Evolutionary conservation across 2,329 filamentous ascomycete genomes (phyloP).

Genomic region (Atkinsonella texensis): DNA sequence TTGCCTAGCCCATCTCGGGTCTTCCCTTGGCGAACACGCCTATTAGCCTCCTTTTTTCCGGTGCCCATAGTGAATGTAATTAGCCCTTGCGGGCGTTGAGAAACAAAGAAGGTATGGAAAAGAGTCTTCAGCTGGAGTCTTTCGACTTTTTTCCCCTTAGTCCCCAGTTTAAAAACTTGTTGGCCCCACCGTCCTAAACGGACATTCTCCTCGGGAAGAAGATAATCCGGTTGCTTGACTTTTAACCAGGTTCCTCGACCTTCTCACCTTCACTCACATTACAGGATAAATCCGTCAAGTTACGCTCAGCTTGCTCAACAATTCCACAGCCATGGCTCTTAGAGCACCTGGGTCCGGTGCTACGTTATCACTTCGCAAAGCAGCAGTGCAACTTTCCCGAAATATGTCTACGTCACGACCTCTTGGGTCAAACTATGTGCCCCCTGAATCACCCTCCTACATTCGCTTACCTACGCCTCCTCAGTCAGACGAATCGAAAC

Average conservation of each 20-base stretch:
- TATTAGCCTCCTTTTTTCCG: constrained; percentile 79
- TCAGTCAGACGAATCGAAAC: constrained; percentile 49
- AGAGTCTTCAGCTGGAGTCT: background rate
- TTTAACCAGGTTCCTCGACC: background rate
- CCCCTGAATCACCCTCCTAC: constrained; percentile 79
- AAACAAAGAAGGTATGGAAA: background rate
- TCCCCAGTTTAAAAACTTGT: constrained; percentile 5
- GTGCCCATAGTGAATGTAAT: constrained; percentile 54
- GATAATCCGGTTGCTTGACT: background rate
- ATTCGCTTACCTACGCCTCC: constrained; percentile 67
- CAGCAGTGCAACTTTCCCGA: constrained; percentile 15
- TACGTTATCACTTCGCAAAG: constrained; percentile 16
- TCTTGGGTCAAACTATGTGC: constrained; percentile 43
- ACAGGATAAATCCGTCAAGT: background rate
- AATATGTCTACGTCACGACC: constrained; percentile 23
- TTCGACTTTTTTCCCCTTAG: background rate
- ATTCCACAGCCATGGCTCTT: constrained; percentile 16
- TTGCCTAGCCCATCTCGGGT: constrained; percentile 78
- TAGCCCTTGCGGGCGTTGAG: background rate
- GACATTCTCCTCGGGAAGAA: background rate
- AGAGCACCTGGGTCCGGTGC: constrained; percentile 13
- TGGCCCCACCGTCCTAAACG: background rate
- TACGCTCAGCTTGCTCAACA: background rate
- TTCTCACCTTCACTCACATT: background rate
- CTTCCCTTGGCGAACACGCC: constrained; percentile 78